Evolutionary conservation across 805 yeast genomes (phyloP).

Genomic region (Debaryomyces castellii): DNA sequence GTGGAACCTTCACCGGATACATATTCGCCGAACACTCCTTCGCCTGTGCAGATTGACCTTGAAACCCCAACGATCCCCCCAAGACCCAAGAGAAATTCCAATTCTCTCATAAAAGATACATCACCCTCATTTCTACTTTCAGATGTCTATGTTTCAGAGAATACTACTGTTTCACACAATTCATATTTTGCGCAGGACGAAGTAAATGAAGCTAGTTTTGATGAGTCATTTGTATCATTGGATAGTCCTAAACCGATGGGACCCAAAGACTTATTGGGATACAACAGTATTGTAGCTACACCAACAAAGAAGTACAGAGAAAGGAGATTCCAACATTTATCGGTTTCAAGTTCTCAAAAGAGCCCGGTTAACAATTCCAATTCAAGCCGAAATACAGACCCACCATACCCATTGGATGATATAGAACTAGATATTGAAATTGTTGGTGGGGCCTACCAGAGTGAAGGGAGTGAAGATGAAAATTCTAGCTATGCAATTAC

Average conservation of each 20-base stretch:
- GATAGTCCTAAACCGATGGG: constrained; percentile 42
- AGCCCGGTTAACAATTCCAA: background rate
- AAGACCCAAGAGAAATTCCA: background rate
- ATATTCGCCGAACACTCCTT: background rate
- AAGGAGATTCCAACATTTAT: constrained; percentile 11
- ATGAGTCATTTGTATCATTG: constrained; percentile 22
- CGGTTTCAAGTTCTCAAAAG: constrained; percentile 3
- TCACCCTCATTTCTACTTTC: background rate
- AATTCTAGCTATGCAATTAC: background rate
- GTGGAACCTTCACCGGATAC: background rate
- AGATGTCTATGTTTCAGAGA: background rate
- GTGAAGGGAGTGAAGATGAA: background rate
- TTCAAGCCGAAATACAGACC: background rate
- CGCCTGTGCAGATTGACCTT: background rate
- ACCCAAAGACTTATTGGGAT: constrained; percentile 38
- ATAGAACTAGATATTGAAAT: constrained; percentile 2
- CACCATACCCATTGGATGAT: constrained; percentile 6
- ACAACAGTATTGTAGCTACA: constrained; percentile 13
- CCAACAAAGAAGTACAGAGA: background rate
- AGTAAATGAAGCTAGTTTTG: constrained; percentile 10
- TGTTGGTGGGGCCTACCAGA: background rate
- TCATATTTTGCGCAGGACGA: constrained; percentile 1
- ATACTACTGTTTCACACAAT: background rate
- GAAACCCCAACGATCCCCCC: background rate
- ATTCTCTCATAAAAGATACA: background rate